Percentiles rank a stretch among this genome's conserved stretches.
phyloP scores from a whole-genome alignment of 2,329 filamentous ascomycete species.

The Aureobasidium sp. region DNA sequence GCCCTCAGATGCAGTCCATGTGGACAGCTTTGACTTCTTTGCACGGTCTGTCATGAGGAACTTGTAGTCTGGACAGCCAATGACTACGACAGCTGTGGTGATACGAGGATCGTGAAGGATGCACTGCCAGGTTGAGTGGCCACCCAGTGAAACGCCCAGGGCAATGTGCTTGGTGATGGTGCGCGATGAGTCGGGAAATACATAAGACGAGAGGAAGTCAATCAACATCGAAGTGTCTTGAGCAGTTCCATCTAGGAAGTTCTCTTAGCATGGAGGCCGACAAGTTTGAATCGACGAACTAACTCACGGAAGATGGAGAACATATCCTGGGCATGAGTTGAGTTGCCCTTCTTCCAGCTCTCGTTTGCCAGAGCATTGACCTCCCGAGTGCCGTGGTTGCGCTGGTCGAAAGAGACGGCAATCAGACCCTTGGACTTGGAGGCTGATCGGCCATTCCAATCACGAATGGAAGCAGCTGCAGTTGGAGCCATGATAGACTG shows the following conservation, averaged over 20 bases:
- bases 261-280: too few relatives aligned
- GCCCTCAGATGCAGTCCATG: conserved; percentile 53
- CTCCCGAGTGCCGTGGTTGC: conserved; percentile 76
- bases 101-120: conserved; percentile 73
- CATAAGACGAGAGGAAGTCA: conserved; percentile 67
- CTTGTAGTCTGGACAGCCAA: conserved; percentile 85
- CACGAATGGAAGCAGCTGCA: conserved; percentile 60
- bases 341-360: conserved; percentile 73
- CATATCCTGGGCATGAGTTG: conserved; percentile 85
- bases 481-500: conserved; percentile 70
- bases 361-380: conserved; percentile 64
- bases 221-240: conserved; percentile 70
- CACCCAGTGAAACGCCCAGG: conserved; percentile 78
- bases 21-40: conserved; percentile 56
- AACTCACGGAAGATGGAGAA: conserved; percentile 63
- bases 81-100: conserved; percentile 68
- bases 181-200: conserved; percentile 47
- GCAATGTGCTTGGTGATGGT: conserved; percentile 59
- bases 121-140: conserved; percentile 79
- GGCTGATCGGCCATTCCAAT: conserved; percentile 52
- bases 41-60: conserved; percentile 77
- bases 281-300: neutral
- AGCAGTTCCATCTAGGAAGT: conserved; percentile 59
- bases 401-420: conserved; percentile 80
- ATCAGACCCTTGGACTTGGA: conserved; percentile 54